phyloP scores from a whole-genome alignment of 495 filamentous ascomycete species.

The Xylaria intraflava region DNA sequence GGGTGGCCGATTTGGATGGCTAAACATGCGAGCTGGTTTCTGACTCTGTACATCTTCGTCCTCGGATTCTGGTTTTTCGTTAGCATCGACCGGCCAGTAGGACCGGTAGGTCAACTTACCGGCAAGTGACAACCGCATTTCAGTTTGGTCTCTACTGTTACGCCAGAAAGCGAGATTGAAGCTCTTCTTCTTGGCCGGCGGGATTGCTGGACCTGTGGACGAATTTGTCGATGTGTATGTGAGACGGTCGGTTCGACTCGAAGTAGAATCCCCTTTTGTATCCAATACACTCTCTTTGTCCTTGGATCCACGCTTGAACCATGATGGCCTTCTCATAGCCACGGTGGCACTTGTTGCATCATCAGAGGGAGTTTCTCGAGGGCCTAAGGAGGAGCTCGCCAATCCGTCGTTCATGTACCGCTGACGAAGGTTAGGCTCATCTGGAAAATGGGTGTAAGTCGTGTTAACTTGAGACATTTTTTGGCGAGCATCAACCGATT shows the following conservation, averaged over 20 bases:
- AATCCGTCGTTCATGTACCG: constrained; percentile 17
- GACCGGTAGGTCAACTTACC: constrained; percentile 21
- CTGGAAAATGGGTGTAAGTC: constrained; percentile 3
- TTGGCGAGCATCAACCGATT: constrained; percentile 49
- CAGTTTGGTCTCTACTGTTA: constrained; percentile 29
- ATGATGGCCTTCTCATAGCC: constrained; percentile 54
- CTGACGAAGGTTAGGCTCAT: constrained; percentile 12
- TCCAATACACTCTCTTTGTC: constrained; percentile 23
- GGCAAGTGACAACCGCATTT: constrained; percentile 28
- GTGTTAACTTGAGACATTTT: constrained; percentile 26
- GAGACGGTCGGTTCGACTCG: constrained; percentile 3
- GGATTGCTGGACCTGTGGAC: not conserved
- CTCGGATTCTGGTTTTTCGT: constrained; percentile 10
- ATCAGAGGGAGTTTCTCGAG: not conserved
- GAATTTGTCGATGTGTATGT: constrained; percentile 12
- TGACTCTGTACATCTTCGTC: constrained; percentile 2
- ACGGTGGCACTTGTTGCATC: constrained; percentile 1
- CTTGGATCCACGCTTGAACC: constrained; percentile 57
- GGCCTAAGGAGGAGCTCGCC: not conserved
- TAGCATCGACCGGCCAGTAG: not conserved
- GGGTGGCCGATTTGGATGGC: constrained; percentile 1
- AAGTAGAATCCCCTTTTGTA: constrained; percentile 1
- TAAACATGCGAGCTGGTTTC: constrained; percentile 9
- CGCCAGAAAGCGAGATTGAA: constrained; percentile 44
- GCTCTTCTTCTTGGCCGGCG: constrained; percentile 38